phyloP scores from a whole-genome alignment of 495 filamentous ascomycete species.

The Tuber magnatum region DNA sequence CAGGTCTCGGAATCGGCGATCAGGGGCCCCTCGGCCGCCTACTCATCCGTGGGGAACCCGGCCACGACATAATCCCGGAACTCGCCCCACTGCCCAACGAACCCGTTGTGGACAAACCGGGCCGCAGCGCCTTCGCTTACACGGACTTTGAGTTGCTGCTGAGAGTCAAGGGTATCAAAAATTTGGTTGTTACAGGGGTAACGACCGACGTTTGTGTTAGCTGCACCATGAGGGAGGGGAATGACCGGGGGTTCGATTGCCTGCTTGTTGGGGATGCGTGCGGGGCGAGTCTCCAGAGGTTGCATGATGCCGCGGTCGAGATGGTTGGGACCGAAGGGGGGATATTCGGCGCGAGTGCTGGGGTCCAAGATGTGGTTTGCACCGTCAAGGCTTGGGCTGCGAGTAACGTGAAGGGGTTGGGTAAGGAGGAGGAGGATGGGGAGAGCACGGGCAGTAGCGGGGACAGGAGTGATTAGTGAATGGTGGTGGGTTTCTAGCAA shows the following conservation, averaged over 20 bases:
- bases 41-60: conserved; percentile 57
- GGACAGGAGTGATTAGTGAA: neutral
- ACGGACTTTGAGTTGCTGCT: conserved; percentile 59
- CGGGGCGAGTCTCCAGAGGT: conserved; percentile 48
- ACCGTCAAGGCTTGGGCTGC: conserved; percentile 42
- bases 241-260: conserved; percentile 59
- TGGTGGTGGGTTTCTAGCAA: neutral
- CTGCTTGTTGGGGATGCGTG: conserved; percentile 52
- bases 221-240: conserved; percentile 62
- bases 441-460: neutral
- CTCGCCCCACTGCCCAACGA: conserved; percentile 52
- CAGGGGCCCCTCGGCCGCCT: conserved; percentile 57
- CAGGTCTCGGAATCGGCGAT: conserved; percentile 55
- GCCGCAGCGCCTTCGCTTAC: conserved; percentile 58
- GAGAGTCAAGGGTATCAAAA: conserved; percentile 53
- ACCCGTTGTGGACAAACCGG: conserved; percentile 63
- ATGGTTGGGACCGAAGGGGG: conserved; percentile 55
- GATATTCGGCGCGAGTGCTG: conserved; percentile 52
- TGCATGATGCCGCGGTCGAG: conserved; percentile 49
- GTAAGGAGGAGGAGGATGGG: neutral
- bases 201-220: conserved; percentile 65
- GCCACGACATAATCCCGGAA: conserved; percentile 58
- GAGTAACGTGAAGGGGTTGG: neutral
- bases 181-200: conserved; percentile 58
- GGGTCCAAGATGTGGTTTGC: conserved; percentile 47